Conservation (phyloP, 2,329 filamentous ascomycete genomes). For the Talaromyces amestolkiae region DNA sequence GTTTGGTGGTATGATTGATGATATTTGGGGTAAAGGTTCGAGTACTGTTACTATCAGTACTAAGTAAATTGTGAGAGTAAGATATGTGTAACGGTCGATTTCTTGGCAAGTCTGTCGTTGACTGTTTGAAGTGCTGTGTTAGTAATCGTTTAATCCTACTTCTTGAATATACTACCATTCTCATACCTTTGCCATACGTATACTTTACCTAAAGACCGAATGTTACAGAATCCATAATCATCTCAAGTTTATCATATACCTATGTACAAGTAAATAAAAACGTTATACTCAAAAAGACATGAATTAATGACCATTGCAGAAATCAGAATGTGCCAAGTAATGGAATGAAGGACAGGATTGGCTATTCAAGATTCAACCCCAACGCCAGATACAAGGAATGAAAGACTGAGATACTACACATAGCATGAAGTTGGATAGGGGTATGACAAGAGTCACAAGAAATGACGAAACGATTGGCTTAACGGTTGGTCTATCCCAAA, state of each 20-base stretch:
- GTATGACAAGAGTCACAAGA: background rate
- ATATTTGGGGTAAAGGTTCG: slow-evolving; percentile 34
- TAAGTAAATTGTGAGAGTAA: background rate
- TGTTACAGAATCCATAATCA: background rate
- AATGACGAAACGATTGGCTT: background rate
- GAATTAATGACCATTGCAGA: background rate
- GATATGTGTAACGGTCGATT: background rate
- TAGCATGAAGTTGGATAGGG: background rate
- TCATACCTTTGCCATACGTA: background rate
- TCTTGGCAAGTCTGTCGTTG: background rate
- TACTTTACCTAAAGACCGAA: background rate
- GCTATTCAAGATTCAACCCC: background rate
- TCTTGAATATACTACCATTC: slow-evolving; percentile 5
- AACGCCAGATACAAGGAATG: slow-evolving; percentile 8
- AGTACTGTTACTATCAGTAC: slow-evolving; percentile 23
- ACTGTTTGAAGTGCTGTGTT: background rate
- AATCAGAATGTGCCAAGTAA: slow-evolving; percentile 3
- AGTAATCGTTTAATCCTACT: background rate
- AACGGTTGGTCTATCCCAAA: slow-evolving; percentile 55
- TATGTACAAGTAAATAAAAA: background rate
- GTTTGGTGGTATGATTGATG: slow-evolving; percentile 38
- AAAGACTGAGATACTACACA: background rate
- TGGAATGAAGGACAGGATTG: slow-evolving; percentile 1
- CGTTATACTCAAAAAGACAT: background rate
- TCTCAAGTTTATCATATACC: background rate